These are phyloP conservation scores for Leptographium procerum DNA, from an alignment of 2,329 filamentous ascomycete species.

Conservation along the genomic window DNA sequence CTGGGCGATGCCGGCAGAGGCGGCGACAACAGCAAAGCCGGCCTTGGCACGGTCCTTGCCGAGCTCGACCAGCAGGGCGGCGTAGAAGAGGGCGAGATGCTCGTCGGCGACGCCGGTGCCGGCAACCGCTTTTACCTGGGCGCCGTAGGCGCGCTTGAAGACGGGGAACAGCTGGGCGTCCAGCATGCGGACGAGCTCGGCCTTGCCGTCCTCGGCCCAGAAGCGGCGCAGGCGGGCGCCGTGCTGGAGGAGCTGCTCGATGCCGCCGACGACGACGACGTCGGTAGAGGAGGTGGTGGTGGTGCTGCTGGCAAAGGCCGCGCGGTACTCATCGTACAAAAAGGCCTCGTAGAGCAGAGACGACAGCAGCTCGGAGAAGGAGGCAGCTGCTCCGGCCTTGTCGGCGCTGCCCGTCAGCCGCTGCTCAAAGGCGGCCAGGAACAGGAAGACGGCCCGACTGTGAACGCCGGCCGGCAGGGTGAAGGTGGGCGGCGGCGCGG, in stretches of 20 bases:
- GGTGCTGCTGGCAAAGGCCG: slow-evolving; percentile 16
- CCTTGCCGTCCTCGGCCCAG: slow-evolving; percentile 18
- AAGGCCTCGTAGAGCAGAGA: slow-evolving; percentile 26
- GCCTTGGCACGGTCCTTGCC: slow-evolving; percentile 20
- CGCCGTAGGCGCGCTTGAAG: slow-evolving; percentile 24
- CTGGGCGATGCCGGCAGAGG: slow-evolving; percentile 24
- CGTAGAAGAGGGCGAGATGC: slow-evolving; percentile 26
- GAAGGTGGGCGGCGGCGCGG: not conserved
- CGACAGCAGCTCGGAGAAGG: slow-evolving; percentile 32
- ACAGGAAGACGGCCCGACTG: not conserved
- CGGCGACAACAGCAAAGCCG: slow-evolving; percentile 24
- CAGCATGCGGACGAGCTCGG: slow-evolving; percentile 21
- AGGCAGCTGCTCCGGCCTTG: slow-evolving; percentile 25
- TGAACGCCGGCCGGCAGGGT: not conserved
- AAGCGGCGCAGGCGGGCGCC: slow-evolving; percentile 27
- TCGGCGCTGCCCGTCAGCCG: slow-evolving; percentile 17
- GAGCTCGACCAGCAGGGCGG: slow-evolving; percentile 27
- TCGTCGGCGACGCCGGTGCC: slow-evolving; percentile 15
- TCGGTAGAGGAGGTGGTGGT: too few species aligned
- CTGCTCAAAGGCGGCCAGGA: not conserved
- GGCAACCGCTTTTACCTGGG: slow-evolving; percentile 14
- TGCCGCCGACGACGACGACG: not conserved
- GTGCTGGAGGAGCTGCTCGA: slow-evolving; percentile 23
- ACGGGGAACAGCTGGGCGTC: slow-evolving; percentile 26
- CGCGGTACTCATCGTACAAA: slow-evolving; percentile 25